phyloP scores from a whole-genome alignment of 2,329 filamentous ascomycete genomes.

The Berkeleyomyces rouxiae region DNA sequence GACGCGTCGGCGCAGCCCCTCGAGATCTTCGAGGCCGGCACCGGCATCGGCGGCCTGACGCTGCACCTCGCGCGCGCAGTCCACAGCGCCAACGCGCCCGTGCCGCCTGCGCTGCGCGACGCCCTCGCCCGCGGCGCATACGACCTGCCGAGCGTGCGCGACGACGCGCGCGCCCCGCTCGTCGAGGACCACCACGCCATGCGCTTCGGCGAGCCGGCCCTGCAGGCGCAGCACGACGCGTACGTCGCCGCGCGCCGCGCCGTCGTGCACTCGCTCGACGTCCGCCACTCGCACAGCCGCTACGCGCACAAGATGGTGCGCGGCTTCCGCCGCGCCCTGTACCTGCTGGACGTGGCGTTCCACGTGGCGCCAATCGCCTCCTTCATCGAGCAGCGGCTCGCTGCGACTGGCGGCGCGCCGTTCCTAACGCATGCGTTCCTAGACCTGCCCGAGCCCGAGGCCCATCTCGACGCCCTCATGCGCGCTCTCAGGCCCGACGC shows the following conservation, averaged over 20 bases:
- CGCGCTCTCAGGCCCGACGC: constrained; percentile 47
- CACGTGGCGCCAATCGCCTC: constrained; percentile 49
- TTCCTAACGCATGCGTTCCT: constrained; percentile 59
- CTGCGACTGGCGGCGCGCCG: constrained; percentile 25
- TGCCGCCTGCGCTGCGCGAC: constrained; percentile 27
- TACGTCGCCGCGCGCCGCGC: constrained; percentile 41
- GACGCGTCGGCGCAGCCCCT: constrained; percentile 30
- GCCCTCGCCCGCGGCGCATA: constrained; percentile 9
- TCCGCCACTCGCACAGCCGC: constrained; percentile 41
- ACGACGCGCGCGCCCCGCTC: constrained; percentile 11
- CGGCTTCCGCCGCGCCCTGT: constrained; percentile 53
- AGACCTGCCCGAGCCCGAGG: constrained; percentile 51
- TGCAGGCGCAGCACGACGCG: constrained; percentile 24
- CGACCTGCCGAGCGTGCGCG: background rate
- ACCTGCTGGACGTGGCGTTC: constrained; percentile 55
- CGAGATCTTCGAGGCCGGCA: constrained; percentile 71
- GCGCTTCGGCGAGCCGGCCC: constrained; percentile 13
- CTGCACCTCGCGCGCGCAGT: constrained; percentile 60
- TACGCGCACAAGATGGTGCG: constrained; percentile 48
- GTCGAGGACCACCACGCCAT: constrained; percentile 16
- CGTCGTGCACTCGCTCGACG: constrained; percentile 60
- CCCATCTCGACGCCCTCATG: constrained; percentile 28
- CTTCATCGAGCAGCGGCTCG: constrained; percentile 34
- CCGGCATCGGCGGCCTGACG: constrained; percentile 67
- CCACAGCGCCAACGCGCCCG: constrained; percentile 49